Evolutionary conservation across 257 asterid genomes (phyloP).

Genomic region (Solanum etuberosum): DNA sequence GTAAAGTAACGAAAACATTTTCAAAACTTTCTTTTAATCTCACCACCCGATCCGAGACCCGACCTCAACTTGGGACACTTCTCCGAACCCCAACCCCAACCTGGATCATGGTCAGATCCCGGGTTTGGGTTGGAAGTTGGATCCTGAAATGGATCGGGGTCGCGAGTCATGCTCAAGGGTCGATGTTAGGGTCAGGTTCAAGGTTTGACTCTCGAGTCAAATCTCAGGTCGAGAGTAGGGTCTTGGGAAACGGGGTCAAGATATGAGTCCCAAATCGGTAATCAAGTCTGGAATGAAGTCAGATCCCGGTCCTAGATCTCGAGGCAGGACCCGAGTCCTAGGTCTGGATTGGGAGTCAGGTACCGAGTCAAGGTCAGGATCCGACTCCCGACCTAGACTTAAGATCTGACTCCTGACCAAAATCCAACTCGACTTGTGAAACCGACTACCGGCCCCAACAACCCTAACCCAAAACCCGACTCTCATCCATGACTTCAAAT

Average conservation of each 20-base stretch:
- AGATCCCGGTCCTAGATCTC: neutral
- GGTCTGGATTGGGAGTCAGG: no score
- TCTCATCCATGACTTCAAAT: neutral
- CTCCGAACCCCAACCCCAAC: rapidly evolving
- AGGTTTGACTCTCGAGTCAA: neutral
- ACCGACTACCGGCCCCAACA: neutral
- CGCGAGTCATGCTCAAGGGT: neutral
- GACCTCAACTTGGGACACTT: neutral
- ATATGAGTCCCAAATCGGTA: neutral
- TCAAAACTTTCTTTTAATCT: neutral
- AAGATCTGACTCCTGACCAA: neutral
- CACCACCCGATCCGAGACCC: neutral
- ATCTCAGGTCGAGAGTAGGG: neutral
- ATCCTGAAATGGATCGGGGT: neutral
- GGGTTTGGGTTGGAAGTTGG: neutral
- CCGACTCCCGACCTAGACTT: neutral
- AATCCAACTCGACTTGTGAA: neutral
- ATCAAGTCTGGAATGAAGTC: neutral
- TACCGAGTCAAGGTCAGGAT: neutral
- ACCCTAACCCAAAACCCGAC: neutral
- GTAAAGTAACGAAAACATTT: no score
- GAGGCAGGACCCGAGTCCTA: neutral
- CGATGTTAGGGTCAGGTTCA: neutral
- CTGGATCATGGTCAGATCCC: neutral
- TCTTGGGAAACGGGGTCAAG: neutral